Percentiles rank a stretch among this genome's conserved stretches.
Conservation (phyloP, 2,329 filamentous ascomycete species). For the Colletotrichum tofieldiae region DNA sequence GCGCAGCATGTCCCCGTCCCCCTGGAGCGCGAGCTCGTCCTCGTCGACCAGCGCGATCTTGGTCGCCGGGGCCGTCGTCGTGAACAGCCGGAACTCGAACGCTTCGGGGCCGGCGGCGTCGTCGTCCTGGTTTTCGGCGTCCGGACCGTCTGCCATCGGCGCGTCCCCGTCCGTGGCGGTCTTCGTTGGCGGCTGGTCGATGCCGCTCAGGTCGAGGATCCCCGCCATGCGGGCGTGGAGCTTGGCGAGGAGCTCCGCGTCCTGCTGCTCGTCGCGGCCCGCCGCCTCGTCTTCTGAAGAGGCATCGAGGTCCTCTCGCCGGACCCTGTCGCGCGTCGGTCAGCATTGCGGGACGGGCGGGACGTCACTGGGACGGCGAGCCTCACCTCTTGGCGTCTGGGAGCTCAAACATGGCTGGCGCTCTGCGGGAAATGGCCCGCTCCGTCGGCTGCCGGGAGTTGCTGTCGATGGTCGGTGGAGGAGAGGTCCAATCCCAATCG, state of each 20-base stretch:
- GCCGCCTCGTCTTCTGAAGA: slow-evolving; percentile 49
- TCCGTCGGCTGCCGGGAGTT: not conserved
- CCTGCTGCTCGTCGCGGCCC: slow-evolving; percentile 51
- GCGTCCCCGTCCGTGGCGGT: slow-evolving; percentile 36
- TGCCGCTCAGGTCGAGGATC: slow-evolving; percentile 60
- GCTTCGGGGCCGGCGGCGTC: slow-evolving; percentile 54
- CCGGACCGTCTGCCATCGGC: slow-evolving; percentile 35
- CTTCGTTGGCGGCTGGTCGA: slow-evolving; percentile 29
- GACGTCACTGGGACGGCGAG: not conserved
- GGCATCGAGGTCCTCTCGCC: slow-evolving; percentile 67
- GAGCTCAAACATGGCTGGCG: slow-evolving; percentile 63
- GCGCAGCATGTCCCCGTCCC: slow-evolving; percentile 55
- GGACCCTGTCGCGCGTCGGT: slow-evolving; percentile 59
- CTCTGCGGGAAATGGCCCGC: not conserved
- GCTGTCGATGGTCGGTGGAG: not conserved
- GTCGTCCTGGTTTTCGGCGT: slow-evolving; percentile 43
- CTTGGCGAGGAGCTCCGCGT: slow-evolving; percentile 59
- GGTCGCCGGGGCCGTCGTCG: slow-evolving; percentile 59
- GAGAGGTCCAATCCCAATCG: not conserved
- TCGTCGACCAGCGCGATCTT: slow-evolving; percentile 68
- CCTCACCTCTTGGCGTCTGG: slow-evolving; percentile 68
- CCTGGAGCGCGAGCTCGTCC: slow-evolving; percentile 50
- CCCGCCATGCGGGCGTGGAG: slow-evolving; percentile 65
- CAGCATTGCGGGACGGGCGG: not conserved
- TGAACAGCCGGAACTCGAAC: slow-evolving; percentile 74